These are phyloP conservation scores for Lablab purpureus DNA, from an alignment of 306 rosid genomes.

Conservation along the genomic window DNA sequence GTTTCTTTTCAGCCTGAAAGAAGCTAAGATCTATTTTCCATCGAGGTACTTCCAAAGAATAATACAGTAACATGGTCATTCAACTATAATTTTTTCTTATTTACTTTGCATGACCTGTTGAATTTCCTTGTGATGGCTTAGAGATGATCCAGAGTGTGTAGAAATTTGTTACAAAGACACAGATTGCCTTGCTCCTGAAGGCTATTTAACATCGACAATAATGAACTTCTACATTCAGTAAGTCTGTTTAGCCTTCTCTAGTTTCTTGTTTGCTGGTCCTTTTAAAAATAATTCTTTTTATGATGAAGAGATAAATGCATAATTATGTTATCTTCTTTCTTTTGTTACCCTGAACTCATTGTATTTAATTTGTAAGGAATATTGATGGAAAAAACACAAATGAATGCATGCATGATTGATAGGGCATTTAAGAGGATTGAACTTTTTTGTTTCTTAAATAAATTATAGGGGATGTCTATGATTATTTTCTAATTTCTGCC, in stretches of 20 bases:
- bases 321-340: conserved; percentile 33
- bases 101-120: conserved; percentile 31
- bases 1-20: conserved; percentile 71
- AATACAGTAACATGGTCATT: conserved; percentile 36
- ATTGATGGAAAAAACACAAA: conserved; percentile 27
- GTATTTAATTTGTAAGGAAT: conserved; percentile 21
- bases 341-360: conserved; percentile 17
- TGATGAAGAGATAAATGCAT: conserved; percentile 10
- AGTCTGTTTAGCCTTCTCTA: conserved; percentile 28
- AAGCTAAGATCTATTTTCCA: conserved; percentile 80
- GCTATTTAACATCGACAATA: conserved; percentile 83
- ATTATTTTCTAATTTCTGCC: not conserved
- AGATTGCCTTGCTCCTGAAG: conserved; percentile 80
- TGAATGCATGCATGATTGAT: conserved; percentile 23
- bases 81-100: conserved; percentile 14
- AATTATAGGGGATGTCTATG: not conserved
- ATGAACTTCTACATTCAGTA: conserved; percentile 96
- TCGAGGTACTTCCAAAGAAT: conserved; percentile 65
- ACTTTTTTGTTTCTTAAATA: conserved; percentile 3
- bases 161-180: conserved; percentile 76
- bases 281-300: conserved; percentile 21
- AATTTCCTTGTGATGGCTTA: conserved; percentile 55
- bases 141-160: conserved; percentile 85
- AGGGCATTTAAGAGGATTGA: conserved; percentile 11
- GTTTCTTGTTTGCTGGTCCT: not conserved